Base-by-base conservation (phyloP, 768 basidiomycete species). In the Suillus subaureus region DNA sequence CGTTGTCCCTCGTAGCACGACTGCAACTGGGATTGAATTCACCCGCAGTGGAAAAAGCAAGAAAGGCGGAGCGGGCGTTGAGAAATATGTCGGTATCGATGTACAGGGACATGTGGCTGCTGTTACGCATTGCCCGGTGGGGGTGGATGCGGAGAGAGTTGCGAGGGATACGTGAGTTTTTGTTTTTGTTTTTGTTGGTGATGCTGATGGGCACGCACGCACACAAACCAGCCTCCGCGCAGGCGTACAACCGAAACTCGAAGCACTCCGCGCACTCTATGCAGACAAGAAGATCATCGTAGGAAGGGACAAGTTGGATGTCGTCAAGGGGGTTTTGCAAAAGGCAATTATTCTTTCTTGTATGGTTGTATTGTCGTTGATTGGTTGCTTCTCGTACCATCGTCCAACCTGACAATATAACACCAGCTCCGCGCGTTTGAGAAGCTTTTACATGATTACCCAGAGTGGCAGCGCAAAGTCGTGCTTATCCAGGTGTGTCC, bases 221-320 rank as follows among this genome's bases (percentile, higher is more conserved):
- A 56, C 16, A 51, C 16, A 70, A 31, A 31, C 31, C 13, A 91
- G 89, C 11, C 82, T 87, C 49, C 82, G 90, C 1, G 89, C 94
- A 0, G 95, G 94, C 6, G 90, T 99, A 66, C 80, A 86, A 63
- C 96, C 96, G n/a, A 97, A 97, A 77, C 82, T 97, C 21, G 92
- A 92, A 56, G 90, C 94, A 2, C 84, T 99, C 0, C 82, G 89
- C 33, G 82, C 88, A n/a, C 77, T 98, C 16, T 99, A 99, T 76
- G 90, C 94, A 69, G 94, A 93, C 68, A 98, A 98, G 85, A 98
- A 98, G 84, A 98, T 99, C 73, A 96, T 99, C 64, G 93, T 99
- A 15, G 97, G 95, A 21, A 85, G 97, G 9, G 97, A 99, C 78
- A 99, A 99, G 81, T 85, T 99, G 49, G 97, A 99, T 72, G 93